These are phyloP conservation scores for Amylocystis lapponica DNA, from an alignment of 768 basidiomycete species.

Conservation along the genomic window DNA sequence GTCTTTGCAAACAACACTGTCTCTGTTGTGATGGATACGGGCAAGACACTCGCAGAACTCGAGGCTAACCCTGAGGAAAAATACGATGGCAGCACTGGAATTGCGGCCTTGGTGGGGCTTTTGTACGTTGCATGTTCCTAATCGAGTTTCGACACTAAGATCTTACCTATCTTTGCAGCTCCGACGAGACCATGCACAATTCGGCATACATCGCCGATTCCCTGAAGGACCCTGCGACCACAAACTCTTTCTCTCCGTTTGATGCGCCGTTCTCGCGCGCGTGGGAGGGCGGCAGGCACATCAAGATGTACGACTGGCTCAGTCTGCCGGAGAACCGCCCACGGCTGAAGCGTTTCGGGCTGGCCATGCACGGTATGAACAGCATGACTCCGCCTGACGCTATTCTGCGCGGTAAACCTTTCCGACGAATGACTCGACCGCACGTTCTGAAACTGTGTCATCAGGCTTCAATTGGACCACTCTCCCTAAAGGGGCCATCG, in stretches of 20 bases:
- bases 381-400: slow-evolving; percentile 12
- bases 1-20: slow-evolving; percentile 24
- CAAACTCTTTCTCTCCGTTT: slow-evolving; percentile 11
- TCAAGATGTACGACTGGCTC: slow-evolving; percentile 7
- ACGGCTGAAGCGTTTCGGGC: slow-evolving; percentile 12
- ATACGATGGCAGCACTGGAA: slow-evolving; percentile 14
- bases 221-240: slow-evolving; percentile 16
- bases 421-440: not conserved
- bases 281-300: slow-evolving; percentile 5
- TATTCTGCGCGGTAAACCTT: slow-evolving; percentile 13
- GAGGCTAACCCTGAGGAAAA: slow-evolving; percentile 11
- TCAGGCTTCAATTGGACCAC: slow-evolving; percentile 25
- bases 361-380: slow-evolving; percentile 16
- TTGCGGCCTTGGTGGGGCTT: slow-evolving; percentile 12
- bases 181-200: slow-evolving; percentile 12
- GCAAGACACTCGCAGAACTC: slow-evolving; percentile 16
- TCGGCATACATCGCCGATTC: slow-evolving; percentile 10
- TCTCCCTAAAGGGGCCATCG: slow-evolving; percentile 13
- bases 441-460: not conserved
- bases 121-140: too few species aligned
- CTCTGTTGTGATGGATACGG: slow-evolving; percentile 21
- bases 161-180: slow-evolving; percentile 3
- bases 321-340: slow-evolving; percentile 8
- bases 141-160: not conserved
- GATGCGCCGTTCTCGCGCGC: slow-evolving; percentile 12